Conservation (phyloP, 2,329 filamentous ascomycete species). For the Pseudogymnoascus sp. region DNA sequence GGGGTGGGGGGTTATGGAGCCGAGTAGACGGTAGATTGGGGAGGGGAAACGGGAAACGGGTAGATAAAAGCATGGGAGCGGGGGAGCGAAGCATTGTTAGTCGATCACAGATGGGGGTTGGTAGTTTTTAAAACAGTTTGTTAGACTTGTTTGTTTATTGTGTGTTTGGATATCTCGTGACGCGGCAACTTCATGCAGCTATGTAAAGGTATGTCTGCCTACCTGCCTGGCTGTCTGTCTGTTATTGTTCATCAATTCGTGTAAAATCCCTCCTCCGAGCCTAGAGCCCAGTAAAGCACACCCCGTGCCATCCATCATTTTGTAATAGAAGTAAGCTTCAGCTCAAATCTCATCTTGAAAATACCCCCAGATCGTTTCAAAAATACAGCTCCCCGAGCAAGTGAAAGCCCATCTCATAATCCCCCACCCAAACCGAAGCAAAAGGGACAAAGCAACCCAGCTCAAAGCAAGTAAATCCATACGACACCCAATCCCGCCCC, state of each 20-base stretch:
- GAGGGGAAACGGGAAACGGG: neutral
- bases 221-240: neutral
- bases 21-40: conserved; percentile 1
- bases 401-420: neutral
- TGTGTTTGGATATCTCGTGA: too few species aligned
- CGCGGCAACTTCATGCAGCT: neutral
- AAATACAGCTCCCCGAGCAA: neutral
- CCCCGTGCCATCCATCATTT: neutral
- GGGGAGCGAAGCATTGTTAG: neutral
- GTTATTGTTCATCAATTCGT: neutral
- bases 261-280: neutral
- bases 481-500: neutral
- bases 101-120: neutral
- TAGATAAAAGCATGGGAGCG: neutral
- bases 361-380: neutral
- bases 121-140: neutral
- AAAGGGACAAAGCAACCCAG: neutral
- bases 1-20: conserved; percentile 26
- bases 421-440: neutral
- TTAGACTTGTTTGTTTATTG: neutral
- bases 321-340: neutral
- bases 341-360: neutral
- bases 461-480: neutral
- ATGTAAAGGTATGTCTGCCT: neutral
- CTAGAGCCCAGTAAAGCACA: neutral